Conservation (phyloP, 2,329 filamentous ascomycete genomes). For the Aspergillus sclerotialis region DNA sequence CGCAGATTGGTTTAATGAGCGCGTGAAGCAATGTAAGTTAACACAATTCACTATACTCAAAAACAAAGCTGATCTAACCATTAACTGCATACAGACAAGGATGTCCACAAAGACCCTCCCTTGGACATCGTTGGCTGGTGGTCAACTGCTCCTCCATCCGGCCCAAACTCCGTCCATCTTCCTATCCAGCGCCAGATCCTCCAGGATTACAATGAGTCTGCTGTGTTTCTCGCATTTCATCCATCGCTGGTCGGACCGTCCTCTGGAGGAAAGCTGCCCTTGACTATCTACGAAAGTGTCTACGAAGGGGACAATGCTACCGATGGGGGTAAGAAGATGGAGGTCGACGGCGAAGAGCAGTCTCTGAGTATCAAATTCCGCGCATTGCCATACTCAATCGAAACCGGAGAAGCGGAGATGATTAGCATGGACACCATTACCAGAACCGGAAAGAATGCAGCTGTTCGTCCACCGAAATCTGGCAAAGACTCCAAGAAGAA, state of each 20-base stretch:
- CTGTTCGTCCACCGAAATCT: constrained; percentile 45
- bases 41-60: neutral
- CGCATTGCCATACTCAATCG: constrained; percentile 77
- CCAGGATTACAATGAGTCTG: constrained; percentile 69
- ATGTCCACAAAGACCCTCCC: constrained; percentile 75
- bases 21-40: constrained; percentile 74
- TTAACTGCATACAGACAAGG: constrained; percentile 56
- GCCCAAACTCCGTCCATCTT: constrained; percentile 61
- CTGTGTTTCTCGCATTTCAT: constrained; percentile 84
- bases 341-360: constrained; percentile 61
- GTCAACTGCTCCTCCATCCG: constrained; percentile 64
- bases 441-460: constrained; percentile 72
- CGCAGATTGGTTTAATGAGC: constrained; percentile 63
- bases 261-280: constrained; percentile 70
- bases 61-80: constrained; percentile 1
- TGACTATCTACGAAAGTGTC: constrained; percentile 84
- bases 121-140: constrained; percentile 92
- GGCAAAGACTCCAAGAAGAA: constrained; percentile 11
- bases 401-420: constrained; percentile 95
- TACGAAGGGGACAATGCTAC: constrained; percentile 61
- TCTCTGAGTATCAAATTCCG: constrained; percentile 65
- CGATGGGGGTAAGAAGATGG: constrained; percentile 57
- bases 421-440: constrained; percentile 94
- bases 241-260: constrained; percentile 50
- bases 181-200: constrained; percentile 74